Conservation (phyloP, 116 monocot species). For the Posidonia oceanica region DNA sequence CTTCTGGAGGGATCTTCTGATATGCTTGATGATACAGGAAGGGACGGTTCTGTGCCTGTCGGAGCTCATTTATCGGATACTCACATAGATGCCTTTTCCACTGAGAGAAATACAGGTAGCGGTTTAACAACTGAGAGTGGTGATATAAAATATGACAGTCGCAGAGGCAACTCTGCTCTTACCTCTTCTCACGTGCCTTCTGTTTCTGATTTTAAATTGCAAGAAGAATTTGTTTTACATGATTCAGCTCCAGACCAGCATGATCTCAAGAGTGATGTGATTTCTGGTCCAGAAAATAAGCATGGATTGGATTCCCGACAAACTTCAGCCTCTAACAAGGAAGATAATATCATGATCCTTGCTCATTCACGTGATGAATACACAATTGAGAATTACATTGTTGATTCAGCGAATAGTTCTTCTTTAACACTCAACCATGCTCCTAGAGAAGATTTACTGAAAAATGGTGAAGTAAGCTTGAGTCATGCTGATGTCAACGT, state of each 20-base stretch:
- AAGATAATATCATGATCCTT: constrained; percentile 1
- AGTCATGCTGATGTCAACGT: constrained; percentile 1
- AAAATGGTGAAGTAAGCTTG: background rate
- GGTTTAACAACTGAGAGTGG: background rate
- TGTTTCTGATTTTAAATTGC: constrained; percentile 4
- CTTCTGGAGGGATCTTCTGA: constrained; percentile 6
- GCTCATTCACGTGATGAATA: background rate
- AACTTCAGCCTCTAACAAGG: background rate
- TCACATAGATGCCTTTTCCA: background rate
- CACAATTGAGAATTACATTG: background rate
- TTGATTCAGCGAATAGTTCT: constrained; percentile 4
- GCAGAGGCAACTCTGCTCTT: background rate
- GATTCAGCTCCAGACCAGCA: background rate
- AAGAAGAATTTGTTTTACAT: background rate
- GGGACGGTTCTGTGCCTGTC: background rate
- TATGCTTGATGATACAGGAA: constrained; percentile 2
- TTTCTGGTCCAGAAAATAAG: background rate
- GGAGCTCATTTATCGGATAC: background rate
- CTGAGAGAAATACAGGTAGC: background rate
- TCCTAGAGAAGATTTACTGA: background rate
- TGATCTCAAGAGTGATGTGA: background rate
- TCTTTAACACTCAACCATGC: background rate
- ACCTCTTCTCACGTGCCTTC: constrained; percentile 1
- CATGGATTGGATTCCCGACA: background rate
- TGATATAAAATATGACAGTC: background rate